phyloP scores from a whole-genome alignment of 176 grass and related monocot species.

The Carex scoparia region DNA sequence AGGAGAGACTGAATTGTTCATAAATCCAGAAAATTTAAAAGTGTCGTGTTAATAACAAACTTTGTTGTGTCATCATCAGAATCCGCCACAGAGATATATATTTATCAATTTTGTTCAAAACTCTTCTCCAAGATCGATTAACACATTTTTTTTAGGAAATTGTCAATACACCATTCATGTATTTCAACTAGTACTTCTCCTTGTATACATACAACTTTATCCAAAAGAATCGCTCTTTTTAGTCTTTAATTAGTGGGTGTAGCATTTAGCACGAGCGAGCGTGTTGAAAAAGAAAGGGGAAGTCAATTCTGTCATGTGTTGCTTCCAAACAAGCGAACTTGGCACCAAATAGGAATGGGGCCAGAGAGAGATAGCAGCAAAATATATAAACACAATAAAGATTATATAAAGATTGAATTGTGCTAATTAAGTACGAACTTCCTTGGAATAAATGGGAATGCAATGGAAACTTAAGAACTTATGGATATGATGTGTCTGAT shows the following conservation, averaged over 20 bases:
- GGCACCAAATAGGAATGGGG: not conserved
- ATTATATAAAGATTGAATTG: no score
- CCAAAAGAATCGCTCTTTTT: not conserved
- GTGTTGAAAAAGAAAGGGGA: not conserved
- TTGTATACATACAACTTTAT: not conserved
- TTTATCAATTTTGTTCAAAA: no score
- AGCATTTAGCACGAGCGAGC: not conserved
- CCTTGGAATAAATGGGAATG: no score
- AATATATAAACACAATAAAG: no score
- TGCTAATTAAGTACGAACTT: no score
- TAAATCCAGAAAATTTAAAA: no score
- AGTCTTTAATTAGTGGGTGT: not conserved
- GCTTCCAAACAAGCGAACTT: not conserved
- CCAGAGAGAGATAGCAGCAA: not conserved
- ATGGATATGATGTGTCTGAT: no score
- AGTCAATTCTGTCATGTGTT: constrained; percentile 2
- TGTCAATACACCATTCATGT: not conserved
- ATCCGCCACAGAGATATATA: no score
- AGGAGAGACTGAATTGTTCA: no score
- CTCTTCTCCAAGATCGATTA: not conserved
- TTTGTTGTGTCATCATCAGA: no score
- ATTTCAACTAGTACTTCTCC: not conserved
- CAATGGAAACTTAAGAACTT: no score
- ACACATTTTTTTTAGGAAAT: not conserved
- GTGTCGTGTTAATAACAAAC: no score